phyloP scores from a whole-genome alignment of 106 monocot genomes.

The Acorus gramineus region DNA sequence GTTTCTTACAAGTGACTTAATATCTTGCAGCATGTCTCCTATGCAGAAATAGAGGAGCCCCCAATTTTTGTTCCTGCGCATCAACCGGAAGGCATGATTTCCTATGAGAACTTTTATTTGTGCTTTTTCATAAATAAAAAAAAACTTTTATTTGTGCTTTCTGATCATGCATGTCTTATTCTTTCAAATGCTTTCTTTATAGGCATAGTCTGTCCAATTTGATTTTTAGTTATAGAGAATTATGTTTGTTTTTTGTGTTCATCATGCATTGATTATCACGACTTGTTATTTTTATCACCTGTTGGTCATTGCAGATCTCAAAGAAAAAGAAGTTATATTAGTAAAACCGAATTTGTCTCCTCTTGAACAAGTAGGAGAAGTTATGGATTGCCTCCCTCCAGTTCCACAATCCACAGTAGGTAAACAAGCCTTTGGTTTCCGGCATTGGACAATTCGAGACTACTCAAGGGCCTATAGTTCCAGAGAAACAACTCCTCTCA shows the following conservation, averaged over 20 bases:
- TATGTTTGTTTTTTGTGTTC: neutral
- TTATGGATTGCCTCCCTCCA: slow-evolving; percentile 39
- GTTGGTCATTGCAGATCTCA: slow-evolving; percentile 28
- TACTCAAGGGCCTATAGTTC: slow-evolving; percentile 59
- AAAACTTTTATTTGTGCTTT: neutral
- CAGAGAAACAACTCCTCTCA: slow-evolving; percentile 53
- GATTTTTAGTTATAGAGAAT: neutral
- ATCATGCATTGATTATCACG: neutral
- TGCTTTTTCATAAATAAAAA: neutral
- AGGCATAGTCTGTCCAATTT: neutral
- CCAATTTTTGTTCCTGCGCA: slow-evolving; percentile 59
- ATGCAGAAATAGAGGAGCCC: slow-evolving; percentile 58
- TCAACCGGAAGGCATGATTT: slow-evolving; percentile 38
- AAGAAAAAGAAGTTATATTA: slow-evolving; percentile 46
- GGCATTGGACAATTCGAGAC: slow-evolving; percentile 64
- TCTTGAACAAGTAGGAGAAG: slow-evolving; percentile 45
- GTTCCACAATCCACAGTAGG: slow-evolving; percentile 6
- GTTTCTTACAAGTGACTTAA: neutral
- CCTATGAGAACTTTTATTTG: neutral
- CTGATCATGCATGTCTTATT: neutral
- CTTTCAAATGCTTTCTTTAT: no score
- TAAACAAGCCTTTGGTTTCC: slow-evolving; percentile 15
- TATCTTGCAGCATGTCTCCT: slow-evolving; percentile 59
- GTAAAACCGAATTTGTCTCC: slow-evolving; percentile 38
- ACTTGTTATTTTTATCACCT: neutral